Evolutionary conservation across 805 yeast genomes (phyloP).

Genomic region (Zygoascus biomembranicola): DNA sequence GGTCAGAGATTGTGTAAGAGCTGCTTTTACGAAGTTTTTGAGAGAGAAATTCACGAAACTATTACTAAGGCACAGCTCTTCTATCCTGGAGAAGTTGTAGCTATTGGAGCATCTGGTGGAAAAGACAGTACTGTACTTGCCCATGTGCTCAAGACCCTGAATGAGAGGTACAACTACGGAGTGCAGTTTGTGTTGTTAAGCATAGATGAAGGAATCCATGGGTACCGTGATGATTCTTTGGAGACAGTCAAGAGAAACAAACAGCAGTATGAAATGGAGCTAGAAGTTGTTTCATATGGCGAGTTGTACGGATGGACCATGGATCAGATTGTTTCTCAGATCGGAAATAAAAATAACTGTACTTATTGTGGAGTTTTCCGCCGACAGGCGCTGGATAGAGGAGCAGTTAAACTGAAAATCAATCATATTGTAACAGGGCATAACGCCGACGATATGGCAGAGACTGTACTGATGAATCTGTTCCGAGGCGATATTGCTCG

Average conservation of each 20-base stretch:
- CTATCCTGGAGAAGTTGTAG: slow-evolving; percentile 74
- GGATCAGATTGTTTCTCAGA: slow-evolving; percentile 95
- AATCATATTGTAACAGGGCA: slow-evolving; percentile 95
- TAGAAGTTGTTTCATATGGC: slow-evolving; percentile 74
- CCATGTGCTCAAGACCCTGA: slow-evolving; percentile 72
- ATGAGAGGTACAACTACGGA: slow-evolving; percentile 84
- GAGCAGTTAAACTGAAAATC: slow-evolving; percentile 79
- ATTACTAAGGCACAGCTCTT: slow-evolving; percentile 64
- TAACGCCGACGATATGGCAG: slow-evolving; percentile 99
- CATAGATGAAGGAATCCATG: slow-evolving; percentile 94
- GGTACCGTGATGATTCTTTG: slow-evolving; percentile 92
- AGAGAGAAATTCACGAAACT: slow-evolving; percentile 91
- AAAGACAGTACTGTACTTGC: slow-evolving; percentile 96
- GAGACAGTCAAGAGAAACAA: slow-evolving; percentile 95
- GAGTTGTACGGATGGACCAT: slow-evolving; percentile 95
- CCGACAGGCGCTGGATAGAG: slow-evolving; percentile 94
- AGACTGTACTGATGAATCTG: slow-evolving; percentile 90
- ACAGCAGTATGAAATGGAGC: slow-evolving; percentile 69
- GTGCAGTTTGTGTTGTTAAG: slow-evolving; percentile 74
- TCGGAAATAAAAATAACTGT: slow-evolving; percentile 89
- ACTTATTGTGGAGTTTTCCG: slow-evolving; percentile 97
- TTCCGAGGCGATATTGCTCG: slow-evolving; percentile 95
- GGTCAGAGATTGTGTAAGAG: slow-evolving; percentile 81
- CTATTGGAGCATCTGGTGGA: slow-evolving; percentile 98
- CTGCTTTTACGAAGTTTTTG: slow-evolving; percentile 86